Evolutionary conservation across 139 green algal genomes (phyloP).

Genomic region (Coelastrella sp.): DNA sequence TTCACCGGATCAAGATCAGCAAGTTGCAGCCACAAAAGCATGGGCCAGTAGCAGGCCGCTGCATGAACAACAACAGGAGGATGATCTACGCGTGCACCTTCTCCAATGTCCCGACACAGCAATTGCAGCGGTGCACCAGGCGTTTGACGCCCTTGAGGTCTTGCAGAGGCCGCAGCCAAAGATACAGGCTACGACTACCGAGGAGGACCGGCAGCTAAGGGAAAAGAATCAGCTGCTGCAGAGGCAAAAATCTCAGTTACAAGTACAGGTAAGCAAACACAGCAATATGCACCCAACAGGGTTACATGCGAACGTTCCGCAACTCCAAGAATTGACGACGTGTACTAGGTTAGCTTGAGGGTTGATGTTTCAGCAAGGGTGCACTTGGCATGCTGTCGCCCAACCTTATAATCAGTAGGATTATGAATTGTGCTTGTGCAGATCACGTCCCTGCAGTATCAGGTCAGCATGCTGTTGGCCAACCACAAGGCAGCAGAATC

Average conservation of each 20-base stretch:
- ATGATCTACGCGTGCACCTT: background rate
- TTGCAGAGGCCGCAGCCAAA: background rate
- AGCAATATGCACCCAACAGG: background rate
- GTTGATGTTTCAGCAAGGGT: background rate
- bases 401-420: background rate
- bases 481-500: background rate
- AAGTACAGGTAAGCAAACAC: constrained; percentile 13
- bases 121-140: background rate
- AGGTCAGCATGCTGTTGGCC: constrained; percentile 26
- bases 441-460: constrained; percentile 27
- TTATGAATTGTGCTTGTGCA: background rate
- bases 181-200: background rate
- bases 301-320: background rate
- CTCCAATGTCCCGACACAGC: background rate
- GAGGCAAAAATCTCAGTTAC: constrained; percentile 6
- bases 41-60: background rate
- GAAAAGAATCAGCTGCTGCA: constrained; percentile 3
- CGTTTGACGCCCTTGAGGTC: background rate
- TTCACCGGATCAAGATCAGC: background rate
- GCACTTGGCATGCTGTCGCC: background rate
- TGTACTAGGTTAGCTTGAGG: background rate
- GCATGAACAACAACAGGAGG: background rate
- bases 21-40: background rate
- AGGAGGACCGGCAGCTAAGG: constrained; percentile 9
- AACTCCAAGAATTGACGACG: no score